Evolutionary conservation across 2,329 filamentous ascomycete species (phyloP), one percentile per base, ranked within the genome.

Genomic region (Colletotrichum zoysiae): DNA sequence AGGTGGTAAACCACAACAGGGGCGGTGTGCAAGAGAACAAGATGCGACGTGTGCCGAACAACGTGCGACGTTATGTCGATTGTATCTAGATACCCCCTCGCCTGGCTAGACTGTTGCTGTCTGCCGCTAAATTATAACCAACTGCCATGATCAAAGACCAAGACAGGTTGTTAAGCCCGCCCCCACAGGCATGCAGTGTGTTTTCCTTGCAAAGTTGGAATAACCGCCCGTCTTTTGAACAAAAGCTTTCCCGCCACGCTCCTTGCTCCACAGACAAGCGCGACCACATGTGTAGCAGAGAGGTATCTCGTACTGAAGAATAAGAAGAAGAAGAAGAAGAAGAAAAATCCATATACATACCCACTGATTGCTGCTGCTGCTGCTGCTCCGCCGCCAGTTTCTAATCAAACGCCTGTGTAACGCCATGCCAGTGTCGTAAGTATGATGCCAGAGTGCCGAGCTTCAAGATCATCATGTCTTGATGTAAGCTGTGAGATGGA

Each of bases 101-200:
- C 58, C 58, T 35, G 56, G 70, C 70, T 58, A 66, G 62, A 71
- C 67, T 55, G 35, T 58, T 67, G 35, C 53, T 67, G 65, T 73
- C 70, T 73, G 70, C 67, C 70, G 44, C 38, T 71, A 66, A 53
- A 73, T 62, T 73, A 73, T 67, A 65, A 71, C 44, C 56, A 61
- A 67, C n/a, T 42, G n/a, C 42, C 51, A 60, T 66, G 67, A 71
- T n/a, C 61, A 66, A 65, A 57, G 67, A 71, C 50, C 60, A 71
- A 33, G 61, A 66, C 55, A 68, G 16, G 23, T 20, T 65, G 30
- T 38, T 46, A 40, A 16, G 55, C 50, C 65, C 46, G 59, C 42
- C 53, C 33, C 26, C 46, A 23, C 50, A 33, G 44, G 26, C 56
- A 46, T 57, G 67, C 51, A 53, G 42, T 26, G 60, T 51, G 40